phyloP scores from a whole-genome alignment of 805 yeast genomes.

The Yamadazyma endophytica region DNA sequence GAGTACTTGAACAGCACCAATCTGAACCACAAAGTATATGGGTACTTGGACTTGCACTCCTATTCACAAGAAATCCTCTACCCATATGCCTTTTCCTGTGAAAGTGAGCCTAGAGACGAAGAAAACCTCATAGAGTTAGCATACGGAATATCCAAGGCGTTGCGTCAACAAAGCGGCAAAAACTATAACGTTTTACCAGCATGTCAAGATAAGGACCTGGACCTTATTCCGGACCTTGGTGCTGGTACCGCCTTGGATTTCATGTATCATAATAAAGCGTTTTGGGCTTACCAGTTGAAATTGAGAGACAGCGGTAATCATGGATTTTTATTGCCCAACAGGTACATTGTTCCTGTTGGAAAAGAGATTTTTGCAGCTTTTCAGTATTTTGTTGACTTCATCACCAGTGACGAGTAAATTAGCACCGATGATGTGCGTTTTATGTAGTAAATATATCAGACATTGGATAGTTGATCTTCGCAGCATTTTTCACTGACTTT shows the following conservation, averaged over 20 bases:
- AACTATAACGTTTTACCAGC: slow-evolving; percentile 70
- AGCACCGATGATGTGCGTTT: not conserved
- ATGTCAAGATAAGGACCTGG: slow-evolving; percentile 74
- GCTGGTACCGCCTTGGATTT: slow-evolving; percentile 78
- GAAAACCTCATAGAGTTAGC: slow-evolving; percentile 80
- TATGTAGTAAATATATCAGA: slow-evolving; percentile 1
- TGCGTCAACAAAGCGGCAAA: slow-evolving; percentile 60
- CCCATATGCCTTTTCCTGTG: slow-evolving; percentile 81
- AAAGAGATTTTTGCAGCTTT: slow-evolving; percentile 66
- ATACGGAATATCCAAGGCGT: slow-evolving; percentile 73
- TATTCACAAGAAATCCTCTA: slow-evolving; percentile 79
- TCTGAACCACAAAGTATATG: slow-evolving; percentile 58
- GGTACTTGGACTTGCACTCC: slow-evolving; percentile 79
- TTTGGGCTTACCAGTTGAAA: slow-evolving; percentile 81
- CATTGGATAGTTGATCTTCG: not conserved
- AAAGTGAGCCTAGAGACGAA: slow-evolving; percentile 67
- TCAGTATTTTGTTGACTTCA: slow-evolving; percentile 51
- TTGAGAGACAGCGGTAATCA: slow-evolving; percentile 78
- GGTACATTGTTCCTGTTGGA: slow-evolving; percentile 72
- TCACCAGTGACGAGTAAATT: slow-evolving; percentile 23
- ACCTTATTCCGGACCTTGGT: slow-evolving; percentile 68
- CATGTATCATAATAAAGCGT: slow-evolving; percentile 78
- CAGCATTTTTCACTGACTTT: not conserved
- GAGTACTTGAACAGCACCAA: slow-evolving; percentile 40
- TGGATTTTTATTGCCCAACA: slow-evolving; percentile 75